Base-by-base conservation (phyloP, 805 yeast species). In the Grigorovia jiainica region DNA sequence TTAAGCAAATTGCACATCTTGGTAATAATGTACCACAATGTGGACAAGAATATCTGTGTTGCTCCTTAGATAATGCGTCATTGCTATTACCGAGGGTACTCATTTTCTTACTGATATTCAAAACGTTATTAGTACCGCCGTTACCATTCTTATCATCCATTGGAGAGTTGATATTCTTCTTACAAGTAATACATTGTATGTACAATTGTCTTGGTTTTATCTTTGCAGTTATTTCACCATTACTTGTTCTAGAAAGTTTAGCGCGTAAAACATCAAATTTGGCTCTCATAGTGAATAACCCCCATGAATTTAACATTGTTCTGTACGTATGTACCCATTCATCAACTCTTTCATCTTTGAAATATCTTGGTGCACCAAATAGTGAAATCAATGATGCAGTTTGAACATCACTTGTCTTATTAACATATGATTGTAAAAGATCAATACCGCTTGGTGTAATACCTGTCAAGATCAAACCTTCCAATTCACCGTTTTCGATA, bases 391-490 rank as follows among this genome's bases (percentile, higher is more conserved):
- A 63, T 0, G 95, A 80, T 0, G 95, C 96, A 0, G 95, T 87
- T 59, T 90, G 98, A 2, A 87, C 82, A 59, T 90, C 98, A 41
- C 86, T 75, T 0, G 95, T 85, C 52, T 89, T 71, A 60, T 87
- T 90, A 27, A 89, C 92, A 61, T 83, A 90, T 0, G 86, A 75
- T 62, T 89, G 96, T 34, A 90, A 61, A 37, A 90, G 67, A 54
- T 84, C 84, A 25, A 86, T 76, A 0, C 95, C 94, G 40, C 75
- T 67, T 1, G 90, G 87, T 0, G 97, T 87, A 21, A 90, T 73
- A n/a, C 98, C 98, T 0, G 97, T 87, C 36, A 90, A 64, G 15
- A 89, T 78, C 34, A 90, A 67, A 1, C 97, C 97, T 60, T 90
- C 97, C 25, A 90, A 67, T 49, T 90, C 95, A 6, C 98, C 98